These are phyloP conservation scores for Pseudopediastrum boryanum DNA, from an alignment of 139 green algal species.

Conservation along the genomic window DNA sequence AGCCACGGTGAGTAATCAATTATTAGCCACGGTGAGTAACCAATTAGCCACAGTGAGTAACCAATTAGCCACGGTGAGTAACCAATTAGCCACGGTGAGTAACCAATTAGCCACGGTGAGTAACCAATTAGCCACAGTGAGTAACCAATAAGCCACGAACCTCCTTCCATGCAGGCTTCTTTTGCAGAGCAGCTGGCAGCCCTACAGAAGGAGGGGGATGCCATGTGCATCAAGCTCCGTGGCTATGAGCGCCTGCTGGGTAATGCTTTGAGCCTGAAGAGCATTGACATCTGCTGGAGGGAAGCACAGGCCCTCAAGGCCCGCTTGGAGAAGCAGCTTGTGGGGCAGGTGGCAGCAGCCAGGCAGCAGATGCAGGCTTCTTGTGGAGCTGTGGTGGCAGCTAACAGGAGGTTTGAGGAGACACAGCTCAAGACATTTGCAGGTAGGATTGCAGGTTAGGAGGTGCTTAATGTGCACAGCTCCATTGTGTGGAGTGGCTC, in stretches of 20 bases:
- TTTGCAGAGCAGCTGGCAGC: constrained; percentile 29
- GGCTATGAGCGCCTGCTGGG: constrained; percentile 56
- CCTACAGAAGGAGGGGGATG: constrained; percentile 22
- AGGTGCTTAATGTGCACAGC: too few species aligned
- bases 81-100: too few species aligned
- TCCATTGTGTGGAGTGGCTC: too few species aligned
- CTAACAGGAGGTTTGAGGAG: constrained; percentile 46
- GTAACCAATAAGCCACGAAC: too few species aligned
- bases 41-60: too few species aligned
- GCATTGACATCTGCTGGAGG: constrained; percentile 57
- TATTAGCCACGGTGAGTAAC: not conserved
- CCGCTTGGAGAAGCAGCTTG: constrained; percentile 37
- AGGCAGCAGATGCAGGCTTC: not conserved
- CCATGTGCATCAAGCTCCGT: constrained; percentile 35
- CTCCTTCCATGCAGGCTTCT: constrained; percentile 20
- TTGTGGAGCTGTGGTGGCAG: constrained; percentile 39
- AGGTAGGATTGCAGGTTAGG: too few species aligned
- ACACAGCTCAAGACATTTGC: constrained; percentile 35
- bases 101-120: too few species aligned
- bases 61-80: too few species aligned
- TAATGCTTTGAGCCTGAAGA: constrained; percentile 49
- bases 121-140: too few species aligned
- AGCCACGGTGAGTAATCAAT: too few species aligned
- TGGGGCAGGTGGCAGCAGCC: constrained; percentile 28
- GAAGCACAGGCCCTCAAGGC: constrained; percentile 58